Evolutionary conservation across 441 rosid species (phyloP).

Genomic region (Adansonia grandidieri): DNA sequence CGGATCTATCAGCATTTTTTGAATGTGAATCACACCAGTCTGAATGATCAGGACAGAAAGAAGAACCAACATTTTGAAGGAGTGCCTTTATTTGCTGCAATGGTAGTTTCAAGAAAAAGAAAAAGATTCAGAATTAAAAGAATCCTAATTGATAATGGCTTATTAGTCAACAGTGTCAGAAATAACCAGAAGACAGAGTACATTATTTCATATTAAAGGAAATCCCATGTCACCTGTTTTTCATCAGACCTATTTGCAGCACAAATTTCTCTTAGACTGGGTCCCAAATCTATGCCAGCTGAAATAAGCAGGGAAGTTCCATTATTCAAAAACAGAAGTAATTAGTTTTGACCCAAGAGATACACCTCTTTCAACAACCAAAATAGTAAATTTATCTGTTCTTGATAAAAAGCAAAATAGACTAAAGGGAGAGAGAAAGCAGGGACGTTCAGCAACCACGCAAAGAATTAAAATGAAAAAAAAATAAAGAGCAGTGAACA

Average conservation of each 20-base stretch:
- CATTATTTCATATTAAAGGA: conserved; percentile 18
- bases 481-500: neutral
- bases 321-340: conserved; percentile 1
- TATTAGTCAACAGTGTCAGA: conserved; percentile 10
- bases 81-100: conserved; percentile 92
- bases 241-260: conserved; percentile 88
- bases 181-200: neutral
- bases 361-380: neutral
- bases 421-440: neutral
- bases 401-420: neutral
- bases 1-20: conserved; percentile 81
- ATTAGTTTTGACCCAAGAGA: conserved; percentile 2
- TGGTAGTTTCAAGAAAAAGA: conserved; percentile 29
- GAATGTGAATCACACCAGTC: conserved; percentile 82
- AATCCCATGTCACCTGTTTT: conserved; percentile 64
- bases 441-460: conserved; percentile 6
- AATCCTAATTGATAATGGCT: conserved; percentile 19
- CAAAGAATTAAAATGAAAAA: neutral
- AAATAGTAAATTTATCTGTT: neutral
- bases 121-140: conserved; percentile 20
- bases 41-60: conserved; percentile 71
- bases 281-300: conserved; percentile 83
- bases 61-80: conserved; percentile 70
- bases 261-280: conserved; percentile 84
- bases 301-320: conserved; percentile 31